phyloP scores from a whole-genome alignment of 225 moss, liverwort and hornwort species.

The Thuidium tamariscinum region DNA sequence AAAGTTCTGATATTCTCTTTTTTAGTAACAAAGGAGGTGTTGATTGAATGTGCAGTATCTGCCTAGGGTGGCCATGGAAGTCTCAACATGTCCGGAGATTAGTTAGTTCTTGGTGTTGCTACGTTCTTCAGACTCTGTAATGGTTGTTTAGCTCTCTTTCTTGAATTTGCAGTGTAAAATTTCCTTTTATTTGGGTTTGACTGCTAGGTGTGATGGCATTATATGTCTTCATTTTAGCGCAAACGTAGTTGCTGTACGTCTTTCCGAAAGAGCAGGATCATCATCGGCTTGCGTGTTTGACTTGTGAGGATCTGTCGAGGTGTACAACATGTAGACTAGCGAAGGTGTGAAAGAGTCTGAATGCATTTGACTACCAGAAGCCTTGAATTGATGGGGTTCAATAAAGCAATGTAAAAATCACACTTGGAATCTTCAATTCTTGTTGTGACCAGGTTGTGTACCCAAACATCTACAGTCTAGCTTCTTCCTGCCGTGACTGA shows the following conservation, averaged over 20 bases:
- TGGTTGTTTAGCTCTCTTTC: neutral
- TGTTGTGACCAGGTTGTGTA: neutral
- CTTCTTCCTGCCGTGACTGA: neutral
- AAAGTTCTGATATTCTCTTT: neutral
- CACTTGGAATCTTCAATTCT: neutral
- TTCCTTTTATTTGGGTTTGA: neutral
- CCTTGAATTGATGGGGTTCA: neutral
- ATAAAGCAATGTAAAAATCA: constrained; percentile 2
- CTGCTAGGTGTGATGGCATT: neutral
- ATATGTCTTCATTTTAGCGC: neutral
- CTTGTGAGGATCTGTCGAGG: constrained; percentile 6
- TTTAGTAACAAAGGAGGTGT: constrained; percentile 25
- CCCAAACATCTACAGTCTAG: neutral
- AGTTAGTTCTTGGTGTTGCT: constrained; percentile 14
- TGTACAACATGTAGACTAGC: constrained; percentile 7
- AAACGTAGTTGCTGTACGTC: constrained; percentile 4
- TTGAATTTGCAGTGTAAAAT: neutral
- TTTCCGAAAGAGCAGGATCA: neutral
- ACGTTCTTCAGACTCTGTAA: neutral
- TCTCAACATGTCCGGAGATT: constrained; percentile 27
- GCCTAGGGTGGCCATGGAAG: constrained; percentile 30
- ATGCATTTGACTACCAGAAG: neutral
- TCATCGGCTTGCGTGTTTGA: constrained; percentile 3
- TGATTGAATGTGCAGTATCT: constrained; percentile 46
- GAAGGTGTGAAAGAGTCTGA: neutral